A percentile compares a stretch with the other conserved stretches of the same genome.
Conservation (phyloP, 2,329 filamentous ascomycete species). For the Ascochyta koolunga region DNA sequence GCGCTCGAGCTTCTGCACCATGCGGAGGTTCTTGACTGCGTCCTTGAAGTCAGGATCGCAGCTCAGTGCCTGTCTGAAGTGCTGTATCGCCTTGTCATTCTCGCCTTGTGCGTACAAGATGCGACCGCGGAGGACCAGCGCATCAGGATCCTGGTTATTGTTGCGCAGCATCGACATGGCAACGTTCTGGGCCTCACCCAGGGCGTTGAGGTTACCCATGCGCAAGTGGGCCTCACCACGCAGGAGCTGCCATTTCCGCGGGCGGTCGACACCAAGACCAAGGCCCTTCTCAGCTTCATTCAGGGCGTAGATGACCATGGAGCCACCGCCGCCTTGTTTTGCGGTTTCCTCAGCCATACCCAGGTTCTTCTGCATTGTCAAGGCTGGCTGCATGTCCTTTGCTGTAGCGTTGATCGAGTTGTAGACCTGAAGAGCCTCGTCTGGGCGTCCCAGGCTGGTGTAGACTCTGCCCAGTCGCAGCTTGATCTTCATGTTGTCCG, state of each 20-base stretch:
- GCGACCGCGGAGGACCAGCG: constrained; percentile 84
- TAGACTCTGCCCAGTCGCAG: constrained; percentile 89
- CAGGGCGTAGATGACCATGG: constrained; percentile 89
- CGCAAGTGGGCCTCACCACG: constrained; percentile 89
- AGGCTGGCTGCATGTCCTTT: constrained; percentile 83
- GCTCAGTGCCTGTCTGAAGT: constrained; percentile 86
- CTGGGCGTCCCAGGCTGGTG: constrained; percentile 82
- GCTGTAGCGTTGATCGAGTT: constrained; percentile 79
- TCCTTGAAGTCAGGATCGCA: constrained; percentile 92
- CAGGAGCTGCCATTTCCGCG: constrained; percentile 93
- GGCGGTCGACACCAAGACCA: constrained; percentile 75
- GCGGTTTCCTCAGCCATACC: constrained; percentile 79
- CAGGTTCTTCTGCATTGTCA: constrained; percentile 84
- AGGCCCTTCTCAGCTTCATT: constrained; percentile 87
- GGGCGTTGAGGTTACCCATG: constrained; percentile 86
- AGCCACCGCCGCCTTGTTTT: constrained; percentile 76
- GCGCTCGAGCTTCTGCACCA: constrained; percentile 88
- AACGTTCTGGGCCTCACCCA: constrained; percentile 91
- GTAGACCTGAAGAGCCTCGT: constrained; percentile 85
- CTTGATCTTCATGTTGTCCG: constrained; percentile 84
- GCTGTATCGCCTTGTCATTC: constrained; percentile 90
- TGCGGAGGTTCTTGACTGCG: constrained; percentile 85
- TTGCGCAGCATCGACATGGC: constrained; percentile 84
- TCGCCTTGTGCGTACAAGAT: constrained; percentile 91
- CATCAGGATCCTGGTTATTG: constrained; percentile 93